phyloP scores from a whole-genome alignment of 2,329 filamentous ascomycete genomes.

The Epichloe hybrida region DNA sequence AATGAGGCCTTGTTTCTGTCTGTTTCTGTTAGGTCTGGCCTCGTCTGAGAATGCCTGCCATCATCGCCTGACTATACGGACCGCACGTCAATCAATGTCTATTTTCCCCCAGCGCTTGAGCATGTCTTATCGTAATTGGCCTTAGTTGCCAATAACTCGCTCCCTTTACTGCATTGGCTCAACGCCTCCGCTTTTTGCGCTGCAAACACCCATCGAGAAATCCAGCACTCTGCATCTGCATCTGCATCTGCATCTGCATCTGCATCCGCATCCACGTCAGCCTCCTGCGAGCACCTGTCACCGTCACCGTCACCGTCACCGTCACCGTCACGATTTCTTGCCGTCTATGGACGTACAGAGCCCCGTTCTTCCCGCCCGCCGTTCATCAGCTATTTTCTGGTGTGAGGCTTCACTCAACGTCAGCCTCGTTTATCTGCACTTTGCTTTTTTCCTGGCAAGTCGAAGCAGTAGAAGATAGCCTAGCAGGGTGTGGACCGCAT shows the following conservation, averaged over 20 bases:
- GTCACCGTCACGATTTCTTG: not conserved
- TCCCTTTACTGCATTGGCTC: not conserved
- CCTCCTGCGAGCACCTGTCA: not conserved
- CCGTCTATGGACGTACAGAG: not conserved
- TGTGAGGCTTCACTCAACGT: not conserved
- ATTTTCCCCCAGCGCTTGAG: not conserved
- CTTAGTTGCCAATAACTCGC: not conserved
- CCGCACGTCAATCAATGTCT: slow-evolving; percentile 1
- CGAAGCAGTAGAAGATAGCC: no score
- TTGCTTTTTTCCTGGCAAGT: not conserved
- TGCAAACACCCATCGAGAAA: not conserved
- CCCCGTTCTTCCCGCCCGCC: not conserved
- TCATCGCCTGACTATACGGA: not conserved
- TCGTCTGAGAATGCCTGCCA: not conserved
- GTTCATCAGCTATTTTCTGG: not conserved
- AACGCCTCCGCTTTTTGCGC: not conserved
- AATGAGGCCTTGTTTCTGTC: not conserved
- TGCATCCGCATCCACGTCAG: not conserved
- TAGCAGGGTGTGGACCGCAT: no score
- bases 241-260: no score
- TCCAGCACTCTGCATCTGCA: not conserved
- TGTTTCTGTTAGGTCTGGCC: not conserved
- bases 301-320: not conserved
- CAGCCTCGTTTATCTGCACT: not conserved
- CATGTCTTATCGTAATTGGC: slow-evolving; percentile 1